These are phyloP conservation scores for Melastoma malabathricum DNA, from an alignment of 345 rosid species.

Conservation along the genomic window DNA sequence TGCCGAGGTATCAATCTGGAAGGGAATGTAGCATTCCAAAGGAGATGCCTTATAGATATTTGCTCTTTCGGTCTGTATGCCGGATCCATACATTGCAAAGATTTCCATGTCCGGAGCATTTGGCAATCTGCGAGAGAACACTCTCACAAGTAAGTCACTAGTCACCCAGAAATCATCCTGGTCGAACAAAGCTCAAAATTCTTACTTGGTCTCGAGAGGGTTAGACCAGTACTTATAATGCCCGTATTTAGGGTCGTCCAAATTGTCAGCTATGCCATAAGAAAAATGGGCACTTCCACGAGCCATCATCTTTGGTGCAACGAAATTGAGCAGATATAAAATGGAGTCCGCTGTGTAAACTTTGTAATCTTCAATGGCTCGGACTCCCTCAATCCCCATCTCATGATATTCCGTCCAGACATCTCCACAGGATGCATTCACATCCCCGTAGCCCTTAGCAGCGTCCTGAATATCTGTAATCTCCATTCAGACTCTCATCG, in stretches of 20 bases:
- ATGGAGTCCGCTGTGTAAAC: slow-evolving; percentile 60
- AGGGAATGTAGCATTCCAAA: slow-evolving; percentile 73
- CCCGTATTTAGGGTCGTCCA: slow-evolving; percentile 70
- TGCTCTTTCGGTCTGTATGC: slow-evolving; percentile 89
- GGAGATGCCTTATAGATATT: slow-evolving; percentile 63
- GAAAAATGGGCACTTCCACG: slow-evolving; percentile 86
- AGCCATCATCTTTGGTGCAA: slow-evolving; percentile 92
- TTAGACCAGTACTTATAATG: slow-evolving; percentile 91
- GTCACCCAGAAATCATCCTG: not conserved
- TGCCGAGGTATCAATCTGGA: slow-evolving; percentile 71
- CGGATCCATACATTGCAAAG: slow-evolving; percentile 80
- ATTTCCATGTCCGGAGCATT: slow-evolving; percentile 91
- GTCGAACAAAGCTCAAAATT: not conserved
- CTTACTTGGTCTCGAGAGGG: slow-evolving; percentile 88
- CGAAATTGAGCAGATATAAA: slow-evolving; percentile 58
- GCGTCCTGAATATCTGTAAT: slow-evolving; percentile 45
- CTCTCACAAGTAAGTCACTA: no score
- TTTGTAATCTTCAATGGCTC: slow-evolving; percentile 71
- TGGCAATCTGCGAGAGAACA: slow-evolving; percentile 49
- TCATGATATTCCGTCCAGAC: slow-evolving; percentile 96
- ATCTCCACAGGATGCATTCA: slow-evolving; percentile 61
- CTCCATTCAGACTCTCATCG: not conserved
- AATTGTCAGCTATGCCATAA: slow-evolving; percentile 81
- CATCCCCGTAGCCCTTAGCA: slow-evolving; percentile 50
- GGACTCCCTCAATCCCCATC: slow-evolving; percentile 74